Evolutionary conservation across 495 filamentous ascomycete genomes (phyloP), one percentile per base, ranked within the genome.

Genomic region (Achaetomiella virescens): DNA sequence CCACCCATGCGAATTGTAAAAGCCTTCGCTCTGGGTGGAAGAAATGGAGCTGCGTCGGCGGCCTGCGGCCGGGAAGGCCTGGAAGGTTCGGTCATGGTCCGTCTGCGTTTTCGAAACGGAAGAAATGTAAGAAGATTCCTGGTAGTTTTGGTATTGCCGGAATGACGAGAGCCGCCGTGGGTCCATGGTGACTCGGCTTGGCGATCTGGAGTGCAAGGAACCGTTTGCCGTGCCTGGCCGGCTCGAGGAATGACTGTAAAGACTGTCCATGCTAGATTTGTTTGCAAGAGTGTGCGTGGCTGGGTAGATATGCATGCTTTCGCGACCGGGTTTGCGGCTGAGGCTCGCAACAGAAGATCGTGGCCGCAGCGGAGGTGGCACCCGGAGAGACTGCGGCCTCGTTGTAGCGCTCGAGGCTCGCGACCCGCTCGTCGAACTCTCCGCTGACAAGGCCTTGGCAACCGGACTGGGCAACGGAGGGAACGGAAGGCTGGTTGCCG

Each of bases 351-450:
- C 54, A 9, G 69, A 73, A 18, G 73, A 74, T 24, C 65, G 68
- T 10, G 73, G 54, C 21, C 74, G 71, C 24, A 71, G 53, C 7
- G 73, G 70, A 24, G 67, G 64, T 17, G 74, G 72, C 6, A 76
- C 65, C 24, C 74, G 63, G n/a, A 75, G 63, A 7, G 69, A 66
- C 48, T 52, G 47, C 2, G 67, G 66, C 36, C 65, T 62, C 44
- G 66, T 71, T 20, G 53, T 53, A 65, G 73, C 65, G 61, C 61
- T 71, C 10, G 70, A 61, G 1, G 72, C 69, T 3, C 71, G 69
- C 11, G 68, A 59, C 11, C 43, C 55, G 17, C 44, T 59, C 2
- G 54, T 37, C 46, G 57, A 48, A 55, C 65, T 61, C 41, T 64
- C 55, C 52, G 62, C 24, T 42, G 62, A 52, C 35, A 66, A 27